These are phyloP conservation scores for Penicillium sp. DNA, from an alignment of 2,329 filamentous ascomycete species.

Conservation along the genomic window DNA sequence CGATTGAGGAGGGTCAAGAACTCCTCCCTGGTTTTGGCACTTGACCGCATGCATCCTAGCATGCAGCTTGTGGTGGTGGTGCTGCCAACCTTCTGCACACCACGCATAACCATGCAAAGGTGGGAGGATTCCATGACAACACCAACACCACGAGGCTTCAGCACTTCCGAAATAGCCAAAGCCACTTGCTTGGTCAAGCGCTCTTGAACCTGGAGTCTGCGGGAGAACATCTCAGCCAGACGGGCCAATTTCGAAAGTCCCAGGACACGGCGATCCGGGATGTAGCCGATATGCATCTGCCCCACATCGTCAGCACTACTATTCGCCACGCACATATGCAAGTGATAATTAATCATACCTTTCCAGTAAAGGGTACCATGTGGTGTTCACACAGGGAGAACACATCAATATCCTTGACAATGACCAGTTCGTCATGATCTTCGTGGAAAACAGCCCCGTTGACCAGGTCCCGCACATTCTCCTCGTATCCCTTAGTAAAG, in stretches of 20 bases:
- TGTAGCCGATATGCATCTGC: constrained; percentile 99
- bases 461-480: constrained; percentile 87
- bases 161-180: constrained; percentile 85
- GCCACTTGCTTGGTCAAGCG: constrained; percentile 95
- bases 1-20: constrained; percentile 80
- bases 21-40: constrained; percentile 92
- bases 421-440: constrained; percentile 94
- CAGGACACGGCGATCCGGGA: constrained; percentile 86
- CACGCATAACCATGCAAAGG: constrained; percentile 98
- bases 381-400: constrained; percentile 97
- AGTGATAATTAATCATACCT: constrained; percentile 58
- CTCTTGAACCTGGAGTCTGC: constrained; percentile 93
- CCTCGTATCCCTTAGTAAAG: constrained; percentile 95
- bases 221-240: constrained; percentile 95
- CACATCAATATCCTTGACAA: constrained; percentile 96
- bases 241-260: constrained; percentile 94
- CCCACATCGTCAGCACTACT: constrained; percentile 12
- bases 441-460: constrained; percentile 95
- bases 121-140: constrained; percentile 98
- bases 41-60: constrained; percentile 90
- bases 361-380: constrained; percentile 92
- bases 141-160: constrained; percentile 90
- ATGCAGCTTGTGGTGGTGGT: constrained; percentile 96
- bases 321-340: constrained; percentile 1
- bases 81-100: constrained; percentile 87